Evolutionary conservation across 345 rosid species (phyloP), one percentile per base, ranked within the genome.

Genomic region (Sisymbrium irio): DNA sequence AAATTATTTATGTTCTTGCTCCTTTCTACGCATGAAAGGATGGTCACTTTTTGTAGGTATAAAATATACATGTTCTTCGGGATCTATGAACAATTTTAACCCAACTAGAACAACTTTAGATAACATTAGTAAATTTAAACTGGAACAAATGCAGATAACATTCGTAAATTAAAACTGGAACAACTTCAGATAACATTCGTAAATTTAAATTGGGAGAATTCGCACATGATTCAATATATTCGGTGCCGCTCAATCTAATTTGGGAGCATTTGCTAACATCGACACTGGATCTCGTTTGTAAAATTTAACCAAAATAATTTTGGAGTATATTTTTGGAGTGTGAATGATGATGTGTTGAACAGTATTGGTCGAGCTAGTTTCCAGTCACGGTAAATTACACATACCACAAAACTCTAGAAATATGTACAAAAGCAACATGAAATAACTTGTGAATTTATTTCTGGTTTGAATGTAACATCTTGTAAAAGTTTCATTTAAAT

Each of bases 1-100:
- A 17, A 65, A 57, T 66, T 37, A 65, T 65, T 28, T 12, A 74
- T 58, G 67, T 39, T 66, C n/a, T 8, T 66, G 36, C 53, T 66
- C 45, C 45, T 74, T 66, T 47, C 19, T 54, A 14, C 67, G 11
- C 73, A 66, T 40, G 36, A 46, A 74, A 58, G 45, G 18, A 47
- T 58, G 9, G 27, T 67, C 11, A 7, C 61, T 47, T 56, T 74
- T 65, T 33, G 20, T 64, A n/a, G 9, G 30, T 20, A 22, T 20
- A 20, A 8, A 32, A 13, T 13, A 28, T 27, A 12, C 53, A 62
- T 33, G 13, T 15, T 18, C 14, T 54, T 42, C 42, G 60, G 40
- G 66, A 74, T 65, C 13, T 65, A 65, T 19, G 49, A 72, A 40
- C 41, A 62, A 1, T 44, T 27, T 42, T 9, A 42, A 28, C 13